A percentile compares a stretch with the other conserved stretches of the same genome.
phyloP scores from a whole-genome alignment of 495 filamentous ascomycete species.

The Evernia prunastri region DNA sequence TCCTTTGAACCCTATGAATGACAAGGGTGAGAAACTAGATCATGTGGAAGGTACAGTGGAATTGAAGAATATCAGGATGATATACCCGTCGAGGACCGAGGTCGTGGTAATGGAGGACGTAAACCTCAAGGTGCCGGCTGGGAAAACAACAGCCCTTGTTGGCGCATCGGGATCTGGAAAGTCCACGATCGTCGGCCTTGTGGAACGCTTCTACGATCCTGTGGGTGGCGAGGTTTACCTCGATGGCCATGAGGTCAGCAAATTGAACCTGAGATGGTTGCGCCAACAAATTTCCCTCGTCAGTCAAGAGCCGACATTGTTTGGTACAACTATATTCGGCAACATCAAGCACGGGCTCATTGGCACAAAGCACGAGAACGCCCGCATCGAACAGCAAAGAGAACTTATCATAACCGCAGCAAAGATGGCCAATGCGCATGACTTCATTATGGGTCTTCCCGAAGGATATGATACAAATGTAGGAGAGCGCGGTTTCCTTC shows the following conservation, averaged over 20 bases:
- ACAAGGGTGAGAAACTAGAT: conserved; percentile 63
- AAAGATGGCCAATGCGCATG: conserved; percentile 87
- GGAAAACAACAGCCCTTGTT: conserved; percentile 81
- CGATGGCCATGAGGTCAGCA: conserved; percentile 76
- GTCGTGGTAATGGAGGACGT: conserved; percentile 82
- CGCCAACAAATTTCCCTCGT: conserved; percentile 88
- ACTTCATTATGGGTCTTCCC: conserved; percentile 77
- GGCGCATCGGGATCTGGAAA: conserved; percentile 87
- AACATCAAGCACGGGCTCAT: conserved; percentile 87
- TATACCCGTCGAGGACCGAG: conserved; percentile 89
- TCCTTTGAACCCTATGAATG: conserved; percentile 71
- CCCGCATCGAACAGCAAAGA: conserved; percentile 54
- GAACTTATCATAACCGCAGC: conserved; percentile 74
- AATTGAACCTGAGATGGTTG: conserved; percentile 83
- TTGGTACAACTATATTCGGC: conserved; percentile 76
- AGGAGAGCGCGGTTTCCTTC: conserved; percentile 85
- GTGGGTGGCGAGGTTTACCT: conserved; percentile 71
- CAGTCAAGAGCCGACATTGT: conserved; percentile 77
- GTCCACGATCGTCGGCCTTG: conserved; percentile 83
- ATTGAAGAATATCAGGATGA: conserved; percentile 77
- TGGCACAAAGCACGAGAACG: conserved; percentile 68
- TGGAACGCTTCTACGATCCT: conserved; percentile 90
- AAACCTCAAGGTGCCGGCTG: conserved; percentile 69
- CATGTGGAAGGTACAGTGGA: conserved; percentile 71
- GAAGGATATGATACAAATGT: conserved; percentile 92